phyloP scores from a whole-genome alignment of 2,329 filamentous ascomycete genomes.

The Claviceps digitariae region DNA sequence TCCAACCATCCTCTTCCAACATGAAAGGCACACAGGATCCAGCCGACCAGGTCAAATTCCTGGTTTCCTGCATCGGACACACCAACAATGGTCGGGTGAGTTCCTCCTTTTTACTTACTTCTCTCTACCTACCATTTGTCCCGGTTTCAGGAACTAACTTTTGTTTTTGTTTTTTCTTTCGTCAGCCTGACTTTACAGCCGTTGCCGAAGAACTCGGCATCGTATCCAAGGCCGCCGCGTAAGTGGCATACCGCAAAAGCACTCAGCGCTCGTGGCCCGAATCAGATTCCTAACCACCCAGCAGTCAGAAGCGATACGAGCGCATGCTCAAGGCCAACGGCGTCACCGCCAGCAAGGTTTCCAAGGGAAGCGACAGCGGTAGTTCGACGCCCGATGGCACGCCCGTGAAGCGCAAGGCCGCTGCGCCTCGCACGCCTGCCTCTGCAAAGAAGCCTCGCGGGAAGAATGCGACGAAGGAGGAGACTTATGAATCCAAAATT shows the following conservation, averaged over 20 bases:
- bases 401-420: slow-evolving; percentile 18
- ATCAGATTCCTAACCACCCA: neutral
- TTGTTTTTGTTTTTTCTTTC: neutral
- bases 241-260: slow-evolving; percentile 26
- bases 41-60: slow-evolving; percentile 47
- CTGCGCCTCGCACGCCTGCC: slow-evolving; percentile 11
- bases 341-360: slow-evolving; percentile 19
- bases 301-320: slow-evolving; percentile 54
- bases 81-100: slow-evolving; percentile 46
- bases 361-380: slow-evolving; percentile 5
- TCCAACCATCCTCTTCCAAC: neutral
- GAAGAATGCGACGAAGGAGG: slow-evolving; percentile 14
- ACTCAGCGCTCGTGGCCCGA: neutral
- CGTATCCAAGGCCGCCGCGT: slow-evolving; percentile 55
- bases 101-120: neutral
- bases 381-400: slow-evolving; percentile 6
- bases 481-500: slow-evolving; percentile 11
- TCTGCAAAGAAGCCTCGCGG: slow-evolving; percentile 15
- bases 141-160: neutral
- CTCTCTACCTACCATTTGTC: neutral
- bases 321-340: slow-evolving; percentile 48
- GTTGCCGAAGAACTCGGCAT: slow-evolving; percentile 54
- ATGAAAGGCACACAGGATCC: slow-evolving; percentile 24
- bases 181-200: slow-evolving; percentile 49
- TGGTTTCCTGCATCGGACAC: slow-evolving; percentile 51